Evolutionary conservation across 192 early-diverging fungal species (phyloP).

Genomic region (Backusella parvicylindrica): DNA sequence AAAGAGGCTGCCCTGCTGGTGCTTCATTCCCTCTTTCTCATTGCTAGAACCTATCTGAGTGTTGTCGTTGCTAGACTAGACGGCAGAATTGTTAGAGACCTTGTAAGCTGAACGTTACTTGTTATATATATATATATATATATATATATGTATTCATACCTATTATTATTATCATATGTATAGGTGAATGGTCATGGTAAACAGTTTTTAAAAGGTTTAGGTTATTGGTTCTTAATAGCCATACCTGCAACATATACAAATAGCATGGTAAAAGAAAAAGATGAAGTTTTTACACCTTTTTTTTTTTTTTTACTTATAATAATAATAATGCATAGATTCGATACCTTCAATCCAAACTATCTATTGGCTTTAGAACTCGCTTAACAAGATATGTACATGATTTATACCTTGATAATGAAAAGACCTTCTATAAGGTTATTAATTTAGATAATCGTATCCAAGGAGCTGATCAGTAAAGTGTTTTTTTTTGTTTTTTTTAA

Average conservation of each 20-base stretch:
- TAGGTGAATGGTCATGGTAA: constrained; percentile 77
- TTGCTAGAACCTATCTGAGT: constrained; percentile 87
- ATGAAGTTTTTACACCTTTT: not conserved
- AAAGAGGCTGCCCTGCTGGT: constrained; percentile 80
- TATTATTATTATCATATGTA: not conserved
- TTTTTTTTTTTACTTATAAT: not conserved
- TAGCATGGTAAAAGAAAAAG: constrained; percentile 75
- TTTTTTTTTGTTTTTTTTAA: not conserved
- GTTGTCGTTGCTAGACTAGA: constrained; percentile 92
- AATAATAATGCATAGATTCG: constrained; percentile 44
- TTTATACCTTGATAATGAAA: constrained; percentile 80
- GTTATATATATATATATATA: not conserved
- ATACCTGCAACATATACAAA: constrained; percentile 97
- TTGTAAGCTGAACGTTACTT: constrained; percentile 60
- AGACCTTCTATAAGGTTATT: constrained; percentile 82
- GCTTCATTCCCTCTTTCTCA: constrained; percentile 81
- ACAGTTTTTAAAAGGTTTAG: constrained; percentile 71
- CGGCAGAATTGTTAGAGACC: constrained; percentile 90
- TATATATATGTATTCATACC: not conserved
- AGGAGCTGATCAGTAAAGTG: constrained; percentile 77
- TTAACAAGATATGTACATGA: constrained; percentile 87
- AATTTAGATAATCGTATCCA: constrained; percentile 90
- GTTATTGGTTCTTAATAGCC: constrained; percentile 92
- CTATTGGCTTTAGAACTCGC: constrained; percentile 75
- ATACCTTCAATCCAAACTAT: constrained; percentile 71